A percentile compares a stretch with the other conserved stretches of the same genome.
phyloP scores from a whole-genome alignment of 306 rosid genomes.

The Sesbania bispinosa region DNA sequence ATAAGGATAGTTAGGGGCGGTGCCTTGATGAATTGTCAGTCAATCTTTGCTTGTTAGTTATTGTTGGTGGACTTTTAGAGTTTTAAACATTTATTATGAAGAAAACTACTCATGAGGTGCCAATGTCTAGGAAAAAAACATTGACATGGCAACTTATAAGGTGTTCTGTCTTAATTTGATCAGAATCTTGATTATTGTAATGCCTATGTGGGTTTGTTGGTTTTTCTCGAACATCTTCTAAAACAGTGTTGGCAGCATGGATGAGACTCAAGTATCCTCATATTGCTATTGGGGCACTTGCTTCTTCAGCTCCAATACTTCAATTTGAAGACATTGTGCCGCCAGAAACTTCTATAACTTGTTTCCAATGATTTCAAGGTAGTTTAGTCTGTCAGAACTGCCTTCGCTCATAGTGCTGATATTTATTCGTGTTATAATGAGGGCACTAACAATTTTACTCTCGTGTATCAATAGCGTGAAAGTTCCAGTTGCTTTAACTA shows the following conservation, averaged over 20 bases:
- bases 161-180: neutral
- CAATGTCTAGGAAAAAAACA: neutral
- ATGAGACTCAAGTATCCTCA: slow-evolving; percentile 96
- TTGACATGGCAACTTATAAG: neutral
- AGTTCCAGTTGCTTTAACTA: slow-evolving; percentile 68
- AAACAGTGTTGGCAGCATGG: slow-evolving; percentile 88
- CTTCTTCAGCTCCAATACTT: slow-evolving; percentile 93
- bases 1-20: neutral
- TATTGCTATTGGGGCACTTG: slow-evolving; percentile 77
- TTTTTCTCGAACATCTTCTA: neutral
- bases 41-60: neutral
- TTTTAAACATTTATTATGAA: neutral
- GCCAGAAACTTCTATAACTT: slow-evolving; percentile 59
- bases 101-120: neutral
- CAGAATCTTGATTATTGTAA: neutral
- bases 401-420: neutral
- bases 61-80: neutral
- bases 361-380: slow-evolving; percentile 76
- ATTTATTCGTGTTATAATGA: neutral
- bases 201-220: neutral
- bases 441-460: slow-evolving; percentile 12
- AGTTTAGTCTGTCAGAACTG: neutral
- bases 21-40: neutral
- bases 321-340: slow-evolving; percentile 85
- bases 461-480: slow-evolving; percentile 56